Evolutionary conservation across 2,329 filamentous ascomycete genomes (phyloP).

Genomic region (Leptodontidium sp.): DNA sequence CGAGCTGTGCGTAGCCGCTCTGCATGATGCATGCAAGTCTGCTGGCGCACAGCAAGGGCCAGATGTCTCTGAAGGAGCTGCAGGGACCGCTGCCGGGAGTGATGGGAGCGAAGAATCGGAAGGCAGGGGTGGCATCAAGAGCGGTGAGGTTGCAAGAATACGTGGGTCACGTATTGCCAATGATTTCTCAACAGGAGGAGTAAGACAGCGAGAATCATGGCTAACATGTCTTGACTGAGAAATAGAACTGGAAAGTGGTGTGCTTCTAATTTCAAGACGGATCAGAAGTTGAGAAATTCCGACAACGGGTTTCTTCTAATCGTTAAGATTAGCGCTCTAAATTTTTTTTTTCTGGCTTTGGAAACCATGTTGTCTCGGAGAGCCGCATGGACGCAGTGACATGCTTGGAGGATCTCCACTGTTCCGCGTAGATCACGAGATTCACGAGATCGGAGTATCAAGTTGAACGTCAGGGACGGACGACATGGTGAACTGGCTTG

Average conservation of each 20-base stretch:
- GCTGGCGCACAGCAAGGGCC: slow-evolving; percentile 43
- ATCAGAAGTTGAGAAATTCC: slow-evolving; percentile 30
- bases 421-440: slow-evolving; percentile 35
- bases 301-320: slow-evolving; percentile 25
- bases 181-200: slow-evolving; percentile 36
- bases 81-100: slow-evolving; percentile 46
- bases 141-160: slow-evolving; percentile 44
- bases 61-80: slow-evolving; percentile 42
- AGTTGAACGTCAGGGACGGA: background rate
- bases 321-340: slow-evolving; percentile 22
- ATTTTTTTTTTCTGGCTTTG: slow-evolving; percentile 19
- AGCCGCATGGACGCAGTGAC: slow-evolving; percentile 38
- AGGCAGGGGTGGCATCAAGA: slow-evolving; percentile 31
- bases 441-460: slow-evolving; percentile 15
- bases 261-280: slow-evolving; percentile 25
- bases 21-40: slow-evolving; percentile 47
- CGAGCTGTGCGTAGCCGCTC: slow-evolving; percentile 43
- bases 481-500: too few relatives aligned
- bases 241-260: slow-evolving; percentile 20
- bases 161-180: slow-evolving; percentile 48
- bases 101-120: slow-evolving; percentile 32
- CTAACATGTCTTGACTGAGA: slow-evolving; percentile 28
- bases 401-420: slow-evolving; percentile 36
- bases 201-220: slow-evolving; percentile 41
- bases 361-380: slow-evolving; percentile 36